A percentile compares a stretch with the other conserved stretches of the same genome.
Conservation (phyloP, 805 yeast genomes). For the Saccharomycopsis guyanensis region DNA sequence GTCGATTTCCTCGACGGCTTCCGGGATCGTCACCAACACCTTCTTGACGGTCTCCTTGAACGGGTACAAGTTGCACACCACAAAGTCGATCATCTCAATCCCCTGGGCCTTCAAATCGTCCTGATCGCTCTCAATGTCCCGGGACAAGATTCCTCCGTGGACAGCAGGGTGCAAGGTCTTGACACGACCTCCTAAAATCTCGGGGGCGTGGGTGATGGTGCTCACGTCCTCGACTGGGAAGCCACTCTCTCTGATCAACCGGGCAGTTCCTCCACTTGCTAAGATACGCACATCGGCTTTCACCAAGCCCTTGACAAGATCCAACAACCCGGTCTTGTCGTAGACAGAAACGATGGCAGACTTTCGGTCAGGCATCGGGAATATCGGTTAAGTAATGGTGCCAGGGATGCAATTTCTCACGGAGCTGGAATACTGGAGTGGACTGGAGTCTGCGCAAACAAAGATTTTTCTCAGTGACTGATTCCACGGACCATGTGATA, state of each 20-base stretch:
- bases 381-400: background rate
- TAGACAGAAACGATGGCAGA: conserved; percentile 96
- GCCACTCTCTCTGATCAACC: conserved; percentile 91
- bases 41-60: conserved; percentile 96
- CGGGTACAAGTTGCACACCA: conserved; percentile 96
- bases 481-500: background rate
- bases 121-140: conserved; percentile 87
- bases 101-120: conserved; percentile 81
- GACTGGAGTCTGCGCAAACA: background rate
- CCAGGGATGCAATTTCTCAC: too few relatives aligned
- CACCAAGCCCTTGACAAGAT: conserved; percentile 89
- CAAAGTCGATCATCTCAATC: conserved; percentile 93
- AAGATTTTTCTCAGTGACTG: background rate
- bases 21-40: conserved; percentile 89
- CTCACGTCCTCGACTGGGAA: conserved; percentile 97
- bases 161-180: conserved; percentile 98
- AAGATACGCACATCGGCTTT: conserved; percentile 84
- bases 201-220: conserved; percentile 95
- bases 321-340: conserved; percentile 94
- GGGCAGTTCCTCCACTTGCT: conserved; percentile 97
- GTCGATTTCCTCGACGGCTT: conserved; percentile 98
- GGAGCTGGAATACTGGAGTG: too few relatives aligned
- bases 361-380: conserved; percentile 29
- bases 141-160: conserved; percentile 94
- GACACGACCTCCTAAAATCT: conserved; percentile 97